phyloP scores from a whole-genome alignment of 495 filamentous ascomycete species.

The Trichoderma asperelloides region DNA sequence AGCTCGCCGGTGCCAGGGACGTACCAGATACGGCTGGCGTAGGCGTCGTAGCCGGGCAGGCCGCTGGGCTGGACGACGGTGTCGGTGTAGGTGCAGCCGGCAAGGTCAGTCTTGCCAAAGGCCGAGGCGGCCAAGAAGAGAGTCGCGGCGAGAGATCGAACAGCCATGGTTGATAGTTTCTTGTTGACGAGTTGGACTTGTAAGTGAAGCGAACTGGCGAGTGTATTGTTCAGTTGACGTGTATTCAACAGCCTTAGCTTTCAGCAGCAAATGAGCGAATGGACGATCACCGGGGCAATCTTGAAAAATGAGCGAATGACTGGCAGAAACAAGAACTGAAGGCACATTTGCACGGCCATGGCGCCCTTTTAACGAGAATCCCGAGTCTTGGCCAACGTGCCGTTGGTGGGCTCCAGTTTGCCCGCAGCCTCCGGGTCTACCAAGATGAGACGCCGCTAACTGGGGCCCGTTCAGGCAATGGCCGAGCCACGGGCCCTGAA shows the following conservation, averaged over 20 bases:
- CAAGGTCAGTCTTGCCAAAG: conserved; percentile 36
- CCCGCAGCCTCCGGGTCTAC: neutral
- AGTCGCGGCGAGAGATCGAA: neutral
- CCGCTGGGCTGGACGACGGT: conserved; percentile 16
- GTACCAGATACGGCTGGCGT: conserved; percentile 27
- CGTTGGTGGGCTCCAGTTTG: conserved; percentile 1
- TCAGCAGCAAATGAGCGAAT: neutral
- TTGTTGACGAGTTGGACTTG: neutral
- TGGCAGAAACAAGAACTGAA: neutral
- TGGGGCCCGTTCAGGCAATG: neutral
- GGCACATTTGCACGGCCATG: neutral
- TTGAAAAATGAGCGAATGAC: neutral
- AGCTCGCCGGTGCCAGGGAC: conserved; percentile 46
- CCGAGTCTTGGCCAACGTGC: neutral
- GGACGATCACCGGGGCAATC: conserved; percentile 3
- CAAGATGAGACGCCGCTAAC: conserved; percentile 6
- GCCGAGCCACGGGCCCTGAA: conserved; percentile 2
- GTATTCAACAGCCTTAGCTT: neutral
- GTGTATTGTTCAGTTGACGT: neutral
- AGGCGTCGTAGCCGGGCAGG: conserved; percentile 18
- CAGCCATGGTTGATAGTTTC: neutral
- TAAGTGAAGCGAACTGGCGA: neutral
- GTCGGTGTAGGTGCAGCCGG: conserved; percentile 33
- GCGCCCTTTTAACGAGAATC: neutral
- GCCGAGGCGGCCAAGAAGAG: conserved; percentile 17